Base-by-base conservation (phyloP, 257 asterid genomes). In the Solanum megistacrolobum region DNA sequence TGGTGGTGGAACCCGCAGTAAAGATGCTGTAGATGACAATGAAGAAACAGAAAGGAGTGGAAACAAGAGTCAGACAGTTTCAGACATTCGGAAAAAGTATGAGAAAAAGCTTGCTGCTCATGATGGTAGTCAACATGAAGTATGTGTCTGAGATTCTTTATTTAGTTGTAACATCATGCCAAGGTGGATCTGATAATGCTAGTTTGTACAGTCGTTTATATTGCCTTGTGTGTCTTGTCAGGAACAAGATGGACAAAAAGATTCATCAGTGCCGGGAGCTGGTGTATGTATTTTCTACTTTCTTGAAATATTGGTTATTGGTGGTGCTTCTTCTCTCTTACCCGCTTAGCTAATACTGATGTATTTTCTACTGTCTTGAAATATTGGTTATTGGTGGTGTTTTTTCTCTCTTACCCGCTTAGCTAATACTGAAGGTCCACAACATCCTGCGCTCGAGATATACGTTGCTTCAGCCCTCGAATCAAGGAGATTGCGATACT, bases 41-140 rank as follows among this genome's bases (percentile, higher is more conserved):
- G 98, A 95, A 91, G 99, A 94, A 86, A 39, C 86, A 86, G 98
- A 93, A 91, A 89, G 79, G 81, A 92, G 84, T 76, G 95, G 94
- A 69, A 94, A 68, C 78, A 91, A 87, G 92, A 93, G 90, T 91
- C 96, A 92, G 89, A 88, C 92, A 83, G 96, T 97, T 83, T 92
- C 95, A 83, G 99, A 96, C 90, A 97, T 97, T 88, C 94, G 99
- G 88, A 97, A 96, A 91, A 97, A 97, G 87, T 97, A 97, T 92
- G 99, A 97, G 93, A 97, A 95, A 89, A 97, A 92, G 92, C 96
- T 97, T 89, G 96, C 96, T 91, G 98, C 94, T 76, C 96, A 94
- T 91, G 90, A 92, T 84, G 98, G 94, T 91, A 94, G 90, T 92
- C 96, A 92, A 90, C 90, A 91, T 83, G 98, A 93, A 96, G 98